These are phyloP conservation scores for Periglandula ipomoeae DNA, from an alignment of 2,329 filamentous ascomycete species.

Conservation along the genomic window DNA sequence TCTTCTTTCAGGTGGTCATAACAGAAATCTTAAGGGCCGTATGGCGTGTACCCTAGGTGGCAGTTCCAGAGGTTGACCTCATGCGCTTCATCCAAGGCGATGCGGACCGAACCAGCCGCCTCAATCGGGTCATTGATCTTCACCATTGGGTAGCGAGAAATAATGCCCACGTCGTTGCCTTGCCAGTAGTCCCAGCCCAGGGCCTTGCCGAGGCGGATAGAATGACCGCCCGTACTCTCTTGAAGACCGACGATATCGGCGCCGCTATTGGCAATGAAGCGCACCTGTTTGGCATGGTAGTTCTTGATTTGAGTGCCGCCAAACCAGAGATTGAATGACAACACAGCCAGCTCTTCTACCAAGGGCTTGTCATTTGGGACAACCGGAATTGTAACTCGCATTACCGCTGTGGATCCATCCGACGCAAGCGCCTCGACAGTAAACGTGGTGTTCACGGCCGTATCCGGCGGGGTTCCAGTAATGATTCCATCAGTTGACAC, in stretches of 20 bases:
- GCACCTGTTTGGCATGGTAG: conserved; percentile 30
- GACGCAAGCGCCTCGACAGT: conserved; percentile 19
- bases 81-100: conserved; percentile 22
- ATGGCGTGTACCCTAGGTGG: conserved; percentile 29
- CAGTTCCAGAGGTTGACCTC: conserved; percentile 26
- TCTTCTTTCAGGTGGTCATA: conserved; percentile 24
- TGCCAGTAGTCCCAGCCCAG: conserved; percentile 29
- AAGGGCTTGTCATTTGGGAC: conserved; percentile 16
- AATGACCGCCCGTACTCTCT: conserved; percentile 23
- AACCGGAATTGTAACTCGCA: conserved; percentile 25
- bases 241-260: conserved; percentile 29
- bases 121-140: conserved; percentile 16
- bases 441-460: conserved; percentile 14
- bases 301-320: conserved; percentile 26
- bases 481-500: conserved; percentile 24
- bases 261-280: conserved; percentile 21
- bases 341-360: conserved; percentile 24
- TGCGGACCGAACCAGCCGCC: conserved; percentile 21
- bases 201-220: conserved; percentile 23
- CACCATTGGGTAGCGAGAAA: conserved; percentile 29
- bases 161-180: conserved; percentile 21
- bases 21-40: conserved; percentile 35
- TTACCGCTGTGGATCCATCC: conserved; percentile 15
- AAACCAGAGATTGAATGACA: conserved; percentile 32
- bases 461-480: conserved; percentile 23